Percentiles rank a stretch among this genome's conserved stretches.
Conservation (phyloP, 2,329 filamentous ascomycete species). For the Zasmidium angulare region DNA sequence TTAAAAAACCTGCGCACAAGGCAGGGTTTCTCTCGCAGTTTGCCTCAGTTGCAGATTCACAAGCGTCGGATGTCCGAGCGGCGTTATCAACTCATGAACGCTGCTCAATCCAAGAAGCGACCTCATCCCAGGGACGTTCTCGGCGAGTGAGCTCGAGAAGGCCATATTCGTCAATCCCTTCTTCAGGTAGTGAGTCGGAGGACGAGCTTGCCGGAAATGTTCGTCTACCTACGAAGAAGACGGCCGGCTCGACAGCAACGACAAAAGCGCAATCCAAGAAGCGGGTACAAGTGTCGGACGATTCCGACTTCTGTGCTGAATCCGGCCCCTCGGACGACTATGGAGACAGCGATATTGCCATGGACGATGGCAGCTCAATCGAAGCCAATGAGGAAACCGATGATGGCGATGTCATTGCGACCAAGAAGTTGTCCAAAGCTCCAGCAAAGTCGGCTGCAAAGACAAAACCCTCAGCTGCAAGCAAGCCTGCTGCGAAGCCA, state of each 20-base stretch:
- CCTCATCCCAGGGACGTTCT: background rate
- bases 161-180: background rate
- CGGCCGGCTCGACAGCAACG: background rate
- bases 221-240: background rate
- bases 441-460: background rate
- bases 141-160: background rate
- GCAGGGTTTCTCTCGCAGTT: background rate
- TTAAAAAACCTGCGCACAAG: background rate
- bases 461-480: background rate
- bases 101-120: background rate
- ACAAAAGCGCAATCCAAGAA: background rate
- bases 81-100: too few species aligned
- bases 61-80: too few species aligned
- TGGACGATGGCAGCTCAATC: background rate
- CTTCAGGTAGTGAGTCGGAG: background rate
- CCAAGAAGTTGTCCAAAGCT: background rate
- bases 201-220: background rate
- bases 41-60: background rate
- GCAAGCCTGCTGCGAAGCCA: background rate
- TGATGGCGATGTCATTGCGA: background rate
- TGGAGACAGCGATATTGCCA: background rate
- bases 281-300: background rate
- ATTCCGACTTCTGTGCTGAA: background rate
- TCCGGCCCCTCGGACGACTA: background rate
- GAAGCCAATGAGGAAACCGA: background rate